Evolutionary conservation across 441 rosid genomes (phyloP).

Genomic region (Erodium texanum): DNA sequence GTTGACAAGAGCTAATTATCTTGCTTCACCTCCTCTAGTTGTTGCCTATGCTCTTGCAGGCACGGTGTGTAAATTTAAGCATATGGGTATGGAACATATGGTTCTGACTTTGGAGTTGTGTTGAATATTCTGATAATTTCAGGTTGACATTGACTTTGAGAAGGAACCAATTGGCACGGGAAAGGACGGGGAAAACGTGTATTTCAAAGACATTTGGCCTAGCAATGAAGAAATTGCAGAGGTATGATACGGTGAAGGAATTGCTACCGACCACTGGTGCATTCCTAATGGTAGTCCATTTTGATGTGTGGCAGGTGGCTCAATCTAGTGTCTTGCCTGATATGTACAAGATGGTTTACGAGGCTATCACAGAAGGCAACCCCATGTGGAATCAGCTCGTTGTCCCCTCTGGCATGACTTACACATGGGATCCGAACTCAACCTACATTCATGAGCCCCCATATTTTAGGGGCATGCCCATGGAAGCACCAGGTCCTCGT

Average conservation of each 20-base stretch:
- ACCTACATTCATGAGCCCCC: slow-evolving; percentile 90
- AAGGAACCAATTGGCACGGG: slow-evolving; percentile 66
- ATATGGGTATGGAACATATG: not conserved
- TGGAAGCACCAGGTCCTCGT: slow-evolving; percentile 84
- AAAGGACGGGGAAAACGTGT: slow-evolving; percentile 58
- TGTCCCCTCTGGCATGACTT: slow-evolving; percentile 53
- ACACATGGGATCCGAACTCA: slow-evolving; percentile 73
- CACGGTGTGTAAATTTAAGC: slow-evolving; percentile 39
- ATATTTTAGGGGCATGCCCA: slow-evolving; percentile 80
- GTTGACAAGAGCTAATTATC: slow-evolving; percentile 85
- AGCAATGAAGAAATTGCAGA: slow-evolving; percentile 70
- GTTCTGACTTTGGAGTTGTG: not conserved
- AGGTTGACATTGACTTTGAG: slow-evolving; percentile 80
- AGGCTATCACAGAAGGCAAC: slow-evolving; percentile 76
- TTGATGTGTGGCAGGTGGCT: slow-evolving; percentile 43
- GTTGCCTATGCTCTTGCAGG: slow-evolving; percentile 95
- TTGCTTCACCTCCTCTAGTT: slow-evolving; percentile 90
- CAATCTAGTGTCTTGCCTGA: slow-evolving; percentile 76
- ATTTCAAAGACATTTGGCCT: slow-evolving; percentile 86
- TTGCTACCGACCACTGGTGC: slow-evolving; percentile 11
- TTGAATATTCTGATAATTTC: slow-evolving; percentile 10
- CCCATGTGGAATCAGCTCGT: slow-evolving; percentile 18
- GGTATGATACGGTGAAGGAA: slow-evolving; percentile 20
- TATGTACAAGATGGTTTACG: slow-evolving; percentile 83
- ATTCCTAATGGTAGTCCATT: not conserved